Conservation (phyloP, 352 stramenopile species). For the Blastocystis sp. region DNA sequence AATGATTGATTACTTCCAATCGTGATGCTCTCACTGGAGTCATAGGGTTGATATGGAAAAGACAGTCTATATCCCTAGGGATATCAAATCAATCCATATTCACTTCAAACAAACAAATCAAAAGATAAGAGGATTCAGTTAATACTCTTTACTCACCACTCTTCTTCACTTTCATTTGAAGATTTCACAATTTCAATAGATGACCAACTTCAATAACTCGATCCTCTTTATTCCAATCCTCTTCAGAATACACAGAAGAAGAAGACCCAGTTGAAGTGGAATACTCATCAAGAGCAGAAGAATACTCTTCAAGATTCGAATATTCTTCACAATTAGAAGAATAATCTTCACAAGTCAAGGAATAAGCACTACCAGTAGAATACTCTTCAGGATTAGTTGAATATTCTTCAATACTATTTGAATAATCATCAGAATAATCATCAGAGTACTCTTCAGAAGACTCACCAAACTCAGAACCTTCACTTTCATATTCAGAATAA, state of each 20-base stretch:
- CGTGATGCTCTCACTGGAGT: background rate
- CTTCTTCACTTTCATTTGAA: background rate
- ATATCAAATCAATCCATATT: background rate
- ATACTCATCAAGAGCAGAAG: no score
- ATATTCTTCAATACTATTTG: no score
- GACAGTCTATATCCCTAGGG: background rate
- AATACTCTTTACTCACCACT: background rate
- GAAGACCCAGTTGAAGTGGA: no score
- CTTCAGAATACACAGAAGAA: no score
- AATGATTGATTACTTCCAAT: background rate
- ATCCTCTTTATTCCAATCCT: no score
- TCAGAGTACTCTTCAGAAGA: background rate
- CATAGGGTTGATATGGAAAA: background rate
- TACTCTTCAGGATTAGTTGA: no score
- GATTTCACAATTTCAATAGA: background rate
- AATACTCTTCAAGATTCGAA: no score
- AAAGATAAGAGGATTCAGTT: background rate
- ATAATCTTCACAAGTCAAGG: no score
- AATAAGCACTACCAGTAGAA: no score
- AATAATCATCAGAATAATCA: background rate
- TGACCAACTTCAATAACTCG: no score
- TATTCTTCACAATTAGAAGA: no score
- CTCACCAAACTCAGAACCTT: background rate
- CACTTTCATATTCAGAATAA: conserved; percentile 19
- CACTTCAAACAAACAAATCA: no score